These are phyloP conservation scores for Boletus hoseneyae DNA, from an alignment of 1,284 basidiomycete species.

Conservation along the genomic window DNA sequence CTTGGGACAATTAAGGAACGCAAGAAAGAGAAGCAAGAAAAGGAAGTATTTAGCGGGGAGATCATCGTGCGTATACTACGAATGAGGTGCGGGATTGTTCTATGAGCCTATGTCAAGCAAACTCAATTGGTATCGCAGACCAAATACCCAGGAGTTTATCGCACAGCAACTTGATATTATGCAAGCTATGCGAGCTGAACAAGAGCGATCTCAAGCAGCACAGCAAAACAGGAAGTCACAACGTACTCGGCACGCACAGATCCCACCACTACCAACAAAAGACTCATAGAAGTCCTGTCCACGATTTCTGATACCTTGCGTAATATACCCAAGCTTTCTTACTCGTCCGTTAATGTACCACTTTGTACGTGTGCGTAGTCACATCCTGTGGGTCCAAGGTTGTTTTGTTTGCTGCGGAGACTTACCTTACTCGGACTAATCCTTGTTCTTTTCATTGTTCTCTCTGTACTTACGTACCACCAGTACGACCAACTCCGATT, in stretches of 20 bases:
- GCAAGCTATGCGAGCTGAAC: slow-evolving; percentile 70
- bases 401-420: slow-evolving; percentile 13
- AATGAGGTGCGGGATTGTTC: slow-evolving; percentile 68
- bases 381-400: neutral
- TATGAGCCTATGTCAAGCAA: neutral
- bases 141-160: slow-evolving; percentile 85
- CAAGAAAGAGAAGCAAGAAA: slow-evolving; percentile 86
- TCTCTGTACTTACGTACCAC: slow-evolving; percentile 8
- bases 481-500: slow-evolving; percentile 2
- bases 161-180: slow-evolving; percentile 83
- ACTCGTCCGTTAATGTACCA: slow-evolving; percentile 6
- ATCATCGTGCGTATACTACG: slow-evolving; percentile 90
- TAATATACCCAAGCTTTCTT: slow-evolving; percentile 26
- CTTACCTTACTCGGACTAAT: slow-evolving; percentile 15
- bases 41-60: slow-evolving; percentile 70
- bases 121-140: slow-evolving; percentile 33
- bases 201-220: slow-evolving; percentile 58
- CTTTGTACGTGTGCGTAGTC: slow-evolving; percentile 2
- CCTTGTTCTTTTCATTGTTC: slow-evolving; percentile 27
- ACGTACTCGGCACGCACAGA: slow-evolving; percentile 33
- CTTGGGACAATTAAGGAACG: slow-evolving; percentile 94
- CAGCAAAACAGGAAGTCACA: slow-evolving; percentile 53
- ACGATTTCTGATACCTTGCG: slow-evolving; percentile 23
- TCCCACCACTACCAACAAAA: slow-evolving; percentile 32
- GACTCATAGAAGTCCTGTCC: slow-evolving; percentile 11